phyloP scores from a whole-genome alignment of 371 early-diverging fungal species.

The Apophysomyces trapeziformis region DNA sequence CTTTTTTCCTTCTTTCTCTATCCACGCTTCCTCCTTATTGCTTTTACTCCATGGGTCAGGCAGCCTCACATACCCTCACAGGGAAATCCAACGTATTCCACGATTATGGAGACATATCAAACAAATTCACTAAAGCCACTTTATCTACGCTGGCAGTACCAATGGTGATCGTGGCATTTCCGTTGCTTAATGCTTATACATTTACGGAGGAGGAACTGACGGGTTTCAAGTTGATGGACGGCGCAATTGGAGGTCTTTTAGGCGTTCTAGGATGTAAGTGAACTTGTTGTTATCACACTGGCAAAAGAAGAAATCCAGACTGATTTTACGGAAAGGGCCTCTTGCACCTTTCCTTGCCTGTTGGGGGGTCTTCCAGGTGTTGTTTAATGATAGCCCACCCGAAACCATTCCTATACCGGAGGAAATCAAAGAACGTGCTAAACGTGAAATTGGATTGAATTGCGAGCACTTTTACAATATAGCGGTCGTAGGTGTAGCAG shows the following conservation, averaged over 20 bases:
- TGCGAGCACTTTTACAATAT: constrained; percentile 49
- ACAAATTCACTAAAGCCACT: constrained; percentile 44
- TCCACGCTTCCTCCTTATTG: not conserved
- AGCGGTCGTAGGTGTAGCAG: constrained; percentile 47
- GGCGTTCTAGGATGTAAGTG: constrained; percentile 53
- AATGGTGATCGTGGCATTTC: constrained; percentile 53
- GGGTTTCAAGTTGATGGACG: constrained; percentile 43
- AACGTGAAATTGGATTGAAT: constrained; percentile 38
- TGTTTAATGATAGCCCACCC: constrained; percentile 44
- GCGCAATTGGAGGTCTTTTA: constrained; percentile 49
- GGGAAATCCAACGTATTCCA: constrained; percentile 29
- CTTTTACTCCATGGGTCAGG: constrained; percentile 42
- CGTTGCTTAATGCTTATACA: constrained; percentile 47
- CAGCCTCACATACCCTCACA: constrained; percentile 28
- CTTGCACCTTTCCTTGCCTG: constrained; percentile 51
- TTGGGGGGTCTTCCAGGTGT: constrained; percentile 43
- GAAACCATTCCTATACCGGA: constrained; percentile 32
- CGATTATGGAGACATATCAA: constrained; percentile 46
- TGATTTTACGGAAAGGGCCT: constrained; percentile 39
- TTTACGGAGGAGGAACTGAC: constrained; percentile 49
- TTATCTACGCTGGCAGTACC: constrained; percentile 51
- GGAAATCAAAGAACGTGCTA: constrained; percentile 34
- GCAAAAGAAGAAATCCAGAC: not conserved
- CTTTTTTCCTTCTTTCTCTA: constrained; percentile 7
- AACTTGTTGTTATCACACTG: not conserved